These are phyloP conservation scores for Peronospora belbahrii DNA, from an alignment of 352 stramenopile genomes.

Conservation along the genomic window DNA sequence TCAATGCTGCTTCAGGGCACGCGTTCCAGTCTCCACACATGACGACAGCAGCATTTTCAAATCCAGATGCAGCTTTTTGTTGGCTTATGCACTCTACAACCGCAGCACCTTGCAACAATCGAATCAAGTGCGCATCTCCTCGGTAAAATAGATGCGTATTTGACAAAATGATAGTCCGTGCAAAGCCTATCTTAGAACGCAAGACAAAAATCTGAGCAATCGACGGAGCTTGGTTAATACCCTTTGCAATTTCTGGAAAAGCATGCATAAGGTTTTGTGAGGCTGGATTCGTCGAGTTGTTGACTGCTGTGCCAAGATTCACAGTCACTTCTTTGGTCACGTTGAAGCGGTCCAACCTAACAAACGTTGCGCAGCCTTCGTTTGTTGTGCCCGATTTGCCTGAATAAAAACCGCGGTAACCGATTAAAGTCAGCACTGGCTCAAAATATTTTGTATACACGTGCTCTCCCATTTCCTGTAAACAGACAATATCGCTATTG, in stretches of 20 bases:
- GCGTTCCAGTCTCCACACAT: conserved; percentile 69
- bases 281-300: conserved; percentile 25
- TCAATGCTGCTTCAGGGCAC: conserved; percentile 35
- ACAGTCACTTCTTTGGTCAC: conserved; percentile 41
- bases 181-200: conserved; percentile 17
- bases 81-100: conserved; percentile 34
- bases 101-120: conserved; percentile 45
- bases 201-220: conserved; percentile 56
- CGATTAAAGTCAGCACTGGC: conserved; percentile 41
- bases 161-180: conserved; percentile 33
- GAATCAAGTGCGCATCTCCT: conserved; percentile 59
- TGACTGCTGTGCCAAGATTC: conserved; percentile 31
- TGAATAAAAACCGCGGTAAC: conserved; percentile 48
- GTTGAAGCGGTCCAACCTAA: conserved; percentile 34
- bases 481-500: conserved; percentile 52
- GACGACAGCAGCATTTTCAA: conserved; percentile 32
- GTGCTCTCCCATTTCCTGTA: conserved; percentile 66
- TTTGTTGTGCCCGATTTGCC: conserved; percentile 60
- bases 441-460: conserved; percentile 50
- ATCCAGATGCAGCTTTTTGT: conserved; percentile 10
- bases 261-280: conserved; percentile 32
- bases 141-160: conserved; percentile 79
- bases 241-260: conserved; percentile 53
- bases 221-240: conserved; percentile 46
- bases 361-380: conserved; percentile 61